phyloP scores from a whole-genome alignment of 2,329 filamentous ascomycete species.

The Claviceps maximensis region DNA sequence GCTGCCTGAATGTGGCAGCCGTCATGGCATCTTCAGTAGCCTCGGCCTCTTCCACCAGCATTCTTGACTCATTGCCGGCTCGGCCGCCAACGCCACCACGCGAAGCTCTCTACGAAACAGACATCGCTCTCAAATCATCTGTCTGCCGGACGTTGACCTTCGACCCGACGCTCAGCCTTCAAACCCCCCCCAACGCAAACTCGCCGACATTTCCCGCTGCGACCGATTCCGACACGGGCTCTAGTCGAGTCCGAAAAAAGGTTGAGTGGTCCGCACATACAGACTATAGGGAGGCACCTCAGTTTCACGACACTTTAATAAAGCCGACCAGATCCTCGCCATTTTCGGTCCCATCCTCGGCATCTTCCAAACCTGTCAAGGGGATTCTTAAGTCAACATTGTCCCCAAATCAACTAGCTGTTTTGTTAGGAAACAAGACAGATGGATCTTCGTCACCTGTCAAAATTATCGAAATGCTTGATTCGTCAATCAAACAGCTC shows the following conservation, averaged over 20 bases:
- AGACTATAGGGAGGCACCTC: conserved; percentile 42
- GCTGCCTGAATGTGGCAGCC: conserved; percentile 25
- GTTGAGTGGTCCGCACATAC: conserved; percentile 44
- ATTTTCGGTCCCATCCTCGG: conserved; percentile 25
- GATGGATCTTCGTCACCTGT: conserved; percentile 24
- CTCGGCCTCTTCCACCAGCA: conserved; percentile 18
- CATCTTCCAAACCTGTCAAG: conserved; percentile 35
- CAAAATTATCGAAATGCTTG: conserved; percentile 66
- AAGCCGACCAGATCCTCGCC: conserved; percentile 26
- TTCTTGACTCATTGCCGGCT: conserved; percentile 39
- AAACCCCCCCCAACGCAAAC: conserved; percentile 39
- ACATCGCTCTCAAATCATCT: conserved; percentile 21
- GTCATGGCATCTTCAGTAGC: conserved; percentile 29
- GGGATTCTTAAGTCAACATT: conserved; percentile 67
- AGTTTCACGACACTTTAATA: conserved; percentile 27
- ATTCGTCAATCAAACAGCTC: conserved; percentile 72
- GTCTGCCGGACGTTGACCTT: conserved; percentile 23
- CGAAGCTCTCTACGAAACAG: conserved; percentile 30
- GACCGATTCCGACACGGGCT: conserved; percentile 28
- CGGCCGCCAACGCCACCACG: conserved; percentile 58
- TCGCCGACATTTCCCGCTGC: conserved; percentile 30
- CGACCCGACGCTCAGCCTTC: conserved; percentile 23
- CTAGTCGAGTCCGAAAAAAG: conserved; percentile 34
- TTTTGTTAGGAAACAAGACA: conserved; percentile 28
- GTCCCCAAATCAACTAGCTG: conserved; percentile 32